Evolutionary conservation across 192 early-diverging fungal genomes (phyloP).

Genomic region (Coemansia asiatica): DNA sequence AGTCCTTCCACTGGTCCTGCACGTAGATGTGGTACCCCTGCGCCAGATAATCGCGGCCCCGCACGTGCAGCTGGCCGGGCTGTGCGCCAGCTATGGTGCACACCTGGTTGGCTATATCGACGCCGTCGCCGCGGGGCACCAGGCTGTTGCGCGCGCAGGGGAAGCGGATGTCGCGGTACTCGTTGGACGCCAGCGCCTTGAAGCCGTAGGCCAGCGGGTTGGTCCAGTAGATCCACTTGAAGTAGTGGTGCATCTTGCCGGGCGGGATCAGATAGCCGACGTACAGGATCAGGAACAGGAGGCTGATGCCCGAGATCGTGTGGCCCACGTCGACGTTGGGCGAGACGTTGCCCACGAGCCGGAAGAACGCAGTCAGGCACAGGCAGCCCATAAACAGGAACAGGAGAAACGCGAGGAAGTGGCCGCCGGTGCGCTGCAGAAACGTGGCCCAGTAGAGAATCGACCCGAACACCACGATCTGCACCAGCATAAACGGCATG

Average conservation of each 20-base stretch:
- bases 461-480: conserved; percentile 55
- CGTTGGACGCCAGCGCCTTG: conserved; percentile 65
- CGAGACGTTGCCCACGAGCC: conserved; percentile 59
- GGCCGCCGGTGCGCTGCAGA: conserved; percentile 54
- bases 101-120: conserved; percentile 50
- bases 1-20: conserved; percentile 59
- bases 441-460: conserved; percentile 64
- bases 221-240: conserved; percentile 68
- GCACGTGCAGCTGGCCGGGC: conserved; percentile 56
- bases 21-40: conserved; percentile 56
- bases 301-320: conserved; percentile 60
- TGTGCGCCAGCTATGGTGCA: conserved; percentile 63
- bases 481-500: conserved; percentile 58
- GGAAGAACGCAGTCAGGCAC: conserved; percentile 58
- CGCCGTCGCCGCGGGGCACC: conserved; percentile 51
- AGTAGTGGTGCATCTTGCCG: conserved; percentile 58
- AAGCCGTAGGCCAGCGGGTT: conserved; percentile 71
- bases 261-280: conserved; percentile 63
- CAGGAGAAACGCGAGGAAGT: conserved; percentile 62
- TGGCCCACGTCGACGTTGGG: conserved; percentile 59
- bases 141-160: conserved; percentile 28
- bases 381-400: conserved; percentile 52
- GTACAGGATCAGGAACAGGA: conserved; percentile 61
- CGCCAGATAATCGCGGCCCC: conserved; percentile 61
- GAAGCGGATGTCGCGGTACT: conserved; percentile 38